Base-by-base conservation (phyloP, 139 green algal genomes). In the Auxenochlorella protothecoides region DNA sequence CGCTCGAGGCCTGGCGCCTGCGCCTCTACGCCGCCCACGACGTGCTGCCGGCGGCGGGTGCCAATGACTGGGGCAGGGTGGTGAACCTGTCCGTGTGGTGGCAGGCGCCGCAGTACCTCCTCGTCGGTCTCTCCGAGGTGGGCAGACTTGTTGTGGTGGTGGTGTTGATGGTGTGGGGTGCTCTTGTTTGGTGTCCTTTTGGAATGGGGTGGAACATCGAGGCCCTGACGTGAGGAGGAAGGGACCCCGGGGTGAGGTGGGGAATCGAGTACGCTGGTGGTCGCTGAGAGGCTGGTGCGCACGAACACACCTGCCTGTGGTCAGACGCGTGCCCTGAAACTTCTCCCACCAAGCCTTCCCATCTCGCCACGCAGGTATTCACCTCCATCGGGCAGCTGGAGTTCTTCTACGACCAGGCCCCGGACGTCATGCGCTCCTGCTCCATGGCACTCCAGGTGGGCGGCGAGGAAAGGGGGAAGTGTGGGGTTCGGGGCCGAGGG, bases 341-440 rank as follows among this genome's bases (percentile, higher is more conserved):
- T 44, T 44, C 27, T 44, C 27, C 27, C 1, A 44, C 27, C 27
- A 44, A 44, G 27, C 27, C 27, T 44, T 1, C 27, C 27, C 27
- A 44, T 44, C 27, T 52, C 54, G 11, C n/a, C 11, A 5, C 66
- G 13, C 79, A 87, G 79, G 81, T 97, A 68, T 84, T 96, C 63
- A 87, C 90, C 5, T 89, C 81, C 60, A 93, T 97, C 61, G 91
- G 87, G 1, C 92, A 97, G 84, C 84, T 97, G 54, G 92, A 97
- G 81, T 95, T 97, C 74, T 97, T 97, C 81, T 97, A 97, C 71
- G 88, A 95, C 81, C 85, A 96, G 81, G 89, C 92, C 5, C 92
- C 92, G 52, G 90, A 96, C 63, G 85, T 93, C 27, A 97, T 97
- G 92, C 85, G 92, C 67, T 90, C 79, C 67, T 96, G 89, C 75